Base-by-base conservation (phyloP, 345 rosid species). In the Euphorbia tirucalli region DNA sequence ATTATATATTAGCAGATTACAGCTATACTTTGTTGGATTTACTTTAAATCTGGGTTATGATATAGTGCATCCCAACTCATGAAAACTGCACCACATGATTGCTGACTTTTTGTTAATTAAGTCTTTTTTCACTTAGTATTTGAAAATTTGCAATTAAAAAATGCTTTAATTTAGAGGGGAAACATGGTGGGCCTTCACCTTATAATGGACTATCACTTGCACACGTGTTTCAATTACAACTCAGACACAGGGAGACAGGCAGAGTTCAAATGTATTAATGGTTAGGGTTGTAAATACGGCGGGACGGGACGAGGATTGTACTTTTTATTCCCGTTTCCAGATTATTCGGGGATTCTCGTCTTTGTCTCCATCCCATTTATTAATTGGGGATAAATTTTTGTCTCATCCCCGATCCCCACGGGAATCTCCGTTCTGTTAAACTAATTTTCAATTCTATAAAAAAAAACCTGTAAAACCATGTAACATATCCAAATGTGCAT, bases 161-260 rank as follows among this genome's bases (percentile, higher is more conserved):
- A 24, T n/a, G n/a, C n/a, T 3, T 11, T 28, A 31, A 41, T 11
- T 62, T 7, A 22, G n/a, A 7, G 24, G 66, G 11, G 28, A 14
- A 60, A 59, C 32, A 67, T 49, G 74, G 37, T 57, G 49, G 77
- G 56, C 8, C 68, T 35, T 18, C 52, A 54, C 66, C 66, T 65
- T 16, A 52, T 41, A 9, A 61, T 31, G 35, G 63, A 18, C 28
- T 2, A 18, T 7, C 15, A 4, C 0, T 61, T 16, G 13, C 59
- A 60, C 75, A 74, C 82, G 75, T 66, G 78, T 61, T 27, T 6
- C 22, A 22, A 28, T 48, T 21, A 58, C 60, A 60, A 16, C 44
- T 50, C 11, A 49, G 9, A 41, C 44, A 41, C 5, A 41, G 9
- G 8, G 35, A 61, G 9, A 14, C 4, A 14, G 14, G 44, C 54